Base-by-base conservation (phyloP, 257 asterid species). In the Avicennia marina region DNA sequence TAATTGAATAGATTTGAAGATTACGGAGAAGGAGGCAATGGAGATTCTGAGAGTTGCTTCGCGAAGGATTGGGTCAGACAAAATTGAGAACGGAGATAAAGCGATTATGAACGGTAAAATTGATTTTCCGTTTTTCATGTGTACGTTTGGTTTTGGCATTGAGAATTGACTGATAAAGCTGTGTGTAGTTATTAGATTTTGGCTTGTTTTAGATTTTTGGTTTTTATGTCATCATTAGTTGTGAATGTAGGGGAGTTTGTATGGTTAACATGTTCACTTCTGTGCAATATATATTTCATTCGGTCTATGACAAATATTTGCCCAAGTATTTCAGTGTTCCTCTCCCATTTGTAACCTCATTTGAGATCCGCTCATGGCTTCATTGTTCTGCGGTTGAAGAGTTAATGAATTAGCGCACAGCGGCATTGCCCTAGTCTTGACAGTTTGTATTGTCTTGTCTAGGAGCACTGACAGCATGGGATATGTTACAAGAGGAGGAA, bases 391-490 rank as follows among this genome's bases (percentile, higher is more conserved):
- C 49, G 11, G 31, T 54, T 33, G 24, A 53, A 53, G 45, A 67
- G 22, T 48, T 52, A 24, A 39, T 19, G 20, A 34, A 45, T 51
- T 29, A 21, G 19, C 56, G 20, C n/a, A n/a, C n/a, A n/a, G n/a
- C n/a, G n/a, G n/a, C n/a, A n/a, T n/a, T n/a, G n/a, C n/a, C n/a
- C n/a, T n/a, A 21, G 21, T 45, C 47, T 52, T 33, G 36, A 42
- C 38, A 26, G 13, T 62, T 43, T 45, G 20, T 49, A 59, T 48
- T 46, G 22, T 52, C 22, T 51, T 49, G 42, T 55, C 18, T 63
- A 85, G 98, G 94, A 71, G 95, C 90, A 70, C 95, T 81, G 67
- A 83, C 90, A 12, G 97, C 97, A 29, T 91, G 97, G 97, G 97
- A 88, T 68, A 91, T 88, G 89, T 76, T 91, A 34, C 83, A 79